A percentile compares a stretch with the other conserved stretches of the same genome.
Evolutionary conservation across 148 eudicot genomes (phyloP).

Genomic region (Pharnaceum exiguum): DNA sequence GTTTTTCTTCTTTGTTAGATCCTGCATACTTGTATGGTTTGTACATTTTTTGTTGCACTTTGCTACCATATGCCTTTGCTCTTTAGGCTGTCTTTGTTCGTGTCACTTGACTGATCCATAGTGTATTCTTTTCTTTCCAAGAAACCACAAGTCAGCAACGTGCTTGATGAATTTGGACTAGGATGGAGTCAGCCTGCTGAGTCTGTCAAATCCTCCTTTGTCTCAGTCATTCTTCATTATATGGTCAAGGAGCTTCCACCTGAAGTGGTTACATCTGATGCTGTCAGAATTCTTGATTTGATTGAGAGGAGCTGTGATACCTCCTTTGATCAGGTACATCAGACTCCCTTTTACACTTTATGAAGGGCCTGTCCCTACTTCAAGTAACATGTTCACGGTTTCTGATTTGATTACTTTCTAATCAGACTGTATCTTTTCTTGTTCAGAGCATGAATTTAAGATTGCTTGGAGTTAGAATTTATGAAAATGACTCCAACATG

Average conservation of each 20-base stretch:
- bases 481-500: conserved; percentile 39
- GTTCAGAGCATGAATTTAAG: conserved; percentile 70
- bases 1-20: too few relatives aligned
- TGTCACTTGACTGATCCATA: background rate
- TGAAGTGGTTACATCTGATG: conserved; percentile 40
- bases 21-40: too few relatives aligned
- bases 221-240: conserved; percentile 63
- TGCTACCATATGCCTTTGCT: background rate
- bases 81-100: background rate
- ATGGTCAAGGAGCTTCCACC: conserved; percentile 64
- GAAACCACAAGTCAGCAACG: conserved; percentile 28
- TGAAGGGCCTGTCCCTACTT: background rate
- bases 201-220: conserved; percentile 28
- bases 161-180: conserved; percentile 42
- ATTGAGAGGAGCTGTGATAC: conserved; percentile 44
- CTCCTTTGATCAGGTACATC: conserved; percentile 60
- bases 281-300: conserved; percentile 48
- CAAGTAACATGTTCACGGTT: background rate
- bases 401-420: conserved; percentile 10
- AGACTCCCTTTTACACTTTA: background rate
- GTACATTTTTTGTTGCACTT: background rate
- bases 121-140: conserved; percentile 10
- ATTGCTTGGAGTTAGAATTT: conserved; percentile 75
- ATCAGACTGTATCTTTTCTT: conserved; percentile 16
- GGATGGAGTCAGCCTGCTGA: conserved; percentile 29